These are phyloP conservation scores for Camellia sinensis DNA, from an alignment of 148 eudicot genomes.

Conservation along the genomic window DNA sequence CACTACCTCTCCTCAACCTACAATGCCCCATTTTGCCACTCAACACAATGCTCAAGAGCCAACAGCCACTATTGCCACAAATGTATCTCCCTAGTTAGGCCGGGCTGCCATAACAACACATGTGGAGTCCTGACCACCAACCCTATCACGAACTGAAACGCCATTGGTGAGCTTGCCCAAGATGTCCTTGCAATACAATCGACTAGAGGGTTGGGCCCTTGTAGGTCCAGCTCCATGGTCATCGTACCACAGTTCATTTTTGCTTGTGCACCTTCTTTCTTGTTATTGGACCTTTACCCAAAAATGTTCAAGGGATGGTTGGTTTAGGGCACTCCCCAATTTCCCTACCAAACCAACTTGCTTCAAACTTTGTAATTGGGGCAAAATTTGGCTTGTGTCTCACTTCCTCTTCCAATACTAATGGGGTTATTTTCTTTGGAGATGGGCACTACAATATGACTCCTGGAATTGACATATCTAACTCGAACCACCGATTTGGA, in stretches of 20 bases:
- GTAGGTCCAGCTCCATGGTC: constrained; percentile 22
- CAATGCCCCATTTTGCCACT: constrained; percentile 46
- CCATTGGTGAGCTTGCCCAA: constrained; percentile 50
- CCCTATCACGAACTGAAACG: constrained; percentile 39
- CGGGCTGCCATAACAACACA: constrained; percentile 61
- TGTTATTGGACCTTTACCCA: constrained; percentile 44
- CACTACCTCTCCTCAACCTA: constrained; percentile 50
- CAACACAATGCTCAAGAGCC: constrained; percentile 46
- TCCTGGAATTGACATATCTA: constrained; percentile 32
- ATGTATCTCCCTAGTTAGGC: constrained; percentile 26
- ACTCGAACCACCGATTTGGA: no score
- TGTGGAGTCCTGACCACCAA: constrained; percentile 44
- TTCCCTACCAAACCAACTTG: constrained; percentile 46
- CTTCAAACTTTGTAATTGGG: constrained; percentile 32
- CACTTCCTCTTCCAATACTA: constrained; percentile 19
- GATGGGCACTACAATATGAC: constrained; percentile 35
- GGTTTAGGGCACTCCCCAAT: constrained; percentile 52
- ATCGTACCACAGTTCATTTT: constrained; percentile 36
- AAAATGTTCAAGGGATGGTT: constrained; percentile 50
- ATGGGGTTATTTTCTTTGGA: constrained; percentile 61
- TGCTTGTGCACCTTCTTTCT: constrained; percentile 49
- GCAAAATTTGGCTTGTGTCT: constrained; percentile 50
- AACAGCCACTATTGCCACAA: constrained; percentile 42
- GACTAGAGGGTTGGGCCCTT: constrained; percentile 26
- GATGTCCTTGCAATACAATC: constrained; percentile 42